Percentiles rank a stretch among this genome's conserved stretches.
Evolutionary conservation across 2,329 filamentous ascomycete species (phyloP).

Genomic region (Metarhizium sp.): DNA sequence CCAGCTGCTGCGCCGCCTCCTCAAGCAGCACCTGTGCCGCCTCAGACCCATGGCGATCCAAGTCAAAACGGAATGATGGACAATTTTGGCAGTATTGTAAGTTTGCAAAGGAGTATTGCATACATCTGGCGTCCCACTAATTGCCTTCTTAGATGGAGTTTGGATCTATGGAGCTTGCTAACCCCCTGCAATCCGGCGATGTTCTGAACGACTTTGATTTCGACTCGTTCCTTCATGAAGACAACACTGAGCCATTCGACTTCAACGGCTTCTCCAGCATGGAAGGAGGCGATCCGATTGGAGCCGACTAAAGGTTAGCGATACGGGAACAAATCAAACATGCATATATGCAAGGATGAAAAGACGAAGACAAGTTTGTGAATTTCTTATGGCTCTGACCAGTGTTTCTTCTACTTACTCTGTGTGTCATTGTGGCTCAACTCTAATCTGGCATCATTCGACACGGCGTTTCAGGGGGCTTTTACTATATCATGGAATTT

Average conservation of each 20-base stretch:
- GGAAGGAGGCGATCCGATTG: conserved; percentile 45
- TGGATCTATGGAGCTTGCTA: conserved; percentile 42
- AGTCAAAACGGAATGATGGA: conserved; percentile 41
- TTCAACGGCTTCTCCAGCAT: conserved; percentile 45
- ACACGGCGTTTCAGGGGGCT: conserved; percentile 28
- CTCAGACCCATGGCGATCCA: conserved; percentile 36
- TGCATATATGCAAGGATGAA: not conserved
- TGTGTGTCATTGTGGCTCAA: conserved; percentile 19
- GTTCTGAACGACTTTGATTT: conserved; percentile 60
- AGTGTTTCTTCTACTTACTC: conserved; percentile 13
- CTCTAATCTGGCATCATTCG: conserved; percentile 30
- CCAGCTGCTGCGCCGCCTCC: conserved; percentile 19
- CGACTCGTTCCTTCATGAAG: conserved; percentile 55
- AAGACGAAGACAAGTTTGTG: conserved; percentile 2
- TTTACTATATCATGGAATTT: conserved; percentile 25
- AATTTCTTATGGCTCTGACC: conserved; percentile 8
- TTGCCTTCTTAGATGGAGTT: conserved; percentile 32
- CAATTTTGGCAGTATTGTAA: conserved; percentile 33
- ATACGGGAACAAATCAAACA: not conserved
- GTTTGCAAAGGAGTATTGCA: conserved; percentile 10
- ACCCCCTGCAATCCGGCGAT: conserved; percentile 42
- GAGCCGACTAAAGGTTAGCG: conserved; percentile 37
- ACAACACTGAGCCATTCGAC: conserved; percentile 40
- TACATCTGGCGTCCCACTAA: conserved; percentile 4
- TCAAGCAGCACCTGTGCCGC: conserved; percentile 18